Base-by-base conservation (phyloP, 2,329 filamentous ascomycete genomes). In the Incumbomyces delicatus region DNA sequence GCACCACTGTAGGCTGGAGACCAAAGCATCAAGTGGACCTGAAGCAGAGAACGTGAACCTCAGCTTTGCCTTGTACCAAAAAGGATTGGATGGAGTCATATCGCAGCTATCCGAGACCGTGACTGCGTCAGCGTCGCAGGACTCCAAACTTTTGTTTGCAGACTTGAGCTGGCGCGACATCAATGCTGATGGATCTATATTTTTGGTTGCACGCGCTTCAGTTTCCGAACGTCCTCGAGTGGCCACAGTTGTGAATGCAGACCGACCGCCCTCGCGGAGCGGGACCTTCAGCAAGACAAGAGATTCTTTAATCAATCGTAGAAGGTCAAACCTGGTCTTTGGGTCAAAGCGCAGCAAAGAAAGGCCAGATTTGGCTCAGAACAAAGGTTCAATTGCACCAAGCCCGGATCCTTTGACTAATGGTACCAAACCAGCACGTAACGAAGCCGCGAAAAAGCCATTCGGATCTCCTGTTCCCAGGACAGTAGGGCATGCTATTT, bases 81-180 rank as follows among this genome's bases (percentile, higher is more conserved):
- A 87, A 60, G 71, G 77, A 1, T 73, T 78, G 2, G 79, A 80
- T 13, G 77, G 79, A 29, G 68, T 73, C 10, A 70, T 85, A 6
- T 74, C 75, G 13, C 79, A 81, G 2, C 68, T 96, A 1, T 94
- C 88, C 2, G 92, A 98, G 65, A 83, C 78, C 41, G 95, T 87
- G 65, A 78, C 76, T 50, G 67, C 86, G 41, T 68, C 76, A 8
- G 76, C 80, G 44, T 77, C 78, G 52, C 75, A 78, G 17, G 82
- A 83, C 59, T 78, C 89, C 61, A 87, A 84, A 60, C 94, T 88
- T 0, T 73, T 98, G 2, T 95, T 96, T 56, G 82, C 87, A 2
- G 88, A 96, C 58, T 70, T 98, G 14, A 87, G 81, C 33, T 77
- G 85, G 1, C 76, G 81, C 41, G 89, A 95, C 58, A 71, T 83